Conservation (phyloP, 371 early-diverging fungal species). For the Saksenaea oblongispora region DNA sequence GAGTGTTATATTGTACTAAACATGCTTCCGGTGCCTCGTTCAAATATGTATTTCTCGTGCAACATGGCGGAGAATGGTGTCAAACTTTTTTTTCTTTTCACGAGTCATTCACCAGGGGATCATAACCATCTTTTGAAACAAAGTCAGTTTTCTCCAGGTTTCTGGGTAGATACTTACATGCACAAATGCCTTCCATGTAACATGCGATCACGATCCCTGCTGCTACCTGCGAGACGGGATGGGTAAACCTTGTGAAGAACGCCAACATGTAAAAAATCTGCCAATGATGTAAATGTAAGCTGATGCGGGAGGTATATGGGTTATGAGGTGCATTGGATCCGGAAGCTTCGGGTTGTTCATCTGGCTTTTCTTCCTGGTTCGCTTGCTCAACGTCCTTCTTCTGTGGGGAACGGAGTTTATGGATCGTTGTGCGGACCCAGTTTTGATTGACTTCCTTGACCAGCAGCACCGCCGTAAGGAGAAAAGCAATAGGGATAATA, state of each 20-base stretch:
- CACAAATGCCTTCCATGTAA: conserved; percentile 75
- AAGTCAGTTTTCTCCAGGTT: not conserved
- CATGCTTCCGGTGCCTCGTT: not conserved
- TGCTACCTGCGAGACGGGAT: conserved; percentile 72
- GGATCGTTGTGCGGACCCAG: conserved; percentile 27
- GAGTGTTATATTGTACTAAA: not conserved
- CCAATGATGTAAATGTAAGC: conserved; percentile 85
- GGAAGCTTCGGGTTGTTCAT: conserved; percentile 10
- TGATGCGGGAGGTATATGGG: conserved; percentile 24
- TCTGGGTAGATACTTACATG: conserved; percentile 33
- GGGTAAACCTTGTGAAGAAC: conserved; percentile 76
- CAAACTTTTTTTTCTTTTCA: not conserved
- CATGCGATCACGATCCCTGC: conserved; percentile 78
- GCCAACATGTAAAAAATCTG: conserved; percentile 84
- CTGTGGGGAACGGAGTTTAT: conserved; percentile 5
- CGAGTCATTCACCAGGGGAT: conserved; percentile 35
- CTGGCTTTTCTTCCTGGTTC: conserved; percentile 7
- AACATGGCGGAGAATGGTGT: conserved; percentile 1
- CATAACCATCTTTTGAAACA: conserved; percentile 37
- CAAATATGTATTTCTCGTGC: not conserved
- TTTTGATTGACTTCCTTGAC: conserved; percentile 51
- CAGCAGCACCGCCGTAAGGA: conserved; percentile 34
- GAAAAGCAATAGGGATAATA: conserved; percentile 55
- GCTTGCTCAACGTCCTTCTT: not conserved
- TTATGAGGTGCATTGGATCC: conserved; percentile 8